These are phyloP conservation scores for Nicotiana otophora DNA, from an alignment of 257 asterid genomes.

Conservation along the genomic window DNA sequence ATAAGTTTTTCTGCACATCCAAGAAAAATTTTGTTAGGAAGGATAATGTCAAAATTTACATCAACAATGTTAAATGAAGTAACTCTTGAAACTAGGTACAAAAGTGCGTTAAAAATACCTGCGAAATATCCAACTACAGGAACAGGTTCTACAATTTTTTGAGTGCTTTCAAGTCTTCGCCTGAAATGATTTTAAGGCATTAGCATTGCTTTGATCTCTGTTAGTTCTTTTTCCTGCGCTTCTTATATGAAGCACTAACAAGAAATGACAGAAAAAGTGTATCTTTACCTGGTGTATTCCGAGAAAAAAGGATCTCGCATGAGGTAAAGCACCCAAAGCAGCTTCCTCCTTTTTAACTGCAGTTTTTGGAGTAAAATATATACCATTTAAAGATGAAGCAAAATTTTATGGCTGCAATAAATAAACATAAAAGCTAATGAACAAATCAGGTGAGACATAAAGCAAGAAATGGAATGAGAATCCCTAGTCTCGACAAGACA, in stretches of 20 bases:
- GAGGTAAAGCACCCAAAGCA: constrained; percentile 90
- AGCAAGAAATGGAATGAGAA: neutral
- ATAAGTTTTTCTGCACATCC: constrained; percentile 70
- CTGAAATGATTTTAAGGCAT: constrained; percentile 36
- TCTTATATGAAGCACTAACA: neutral
- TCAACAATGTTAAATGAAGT: neutral
- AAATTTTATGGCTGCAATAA: neutral
- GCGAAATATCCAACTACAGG: constrained; percentile 79
- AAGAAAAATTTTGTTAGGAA: neutral
- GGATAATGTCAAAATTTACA: neutral
- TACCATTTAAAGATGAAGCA: neutral
- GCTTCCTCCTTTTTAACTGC: constrained; percentile 80
- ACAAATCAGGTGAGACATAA: neutral
- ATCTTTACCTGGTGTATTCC: constrained; percentile 70
- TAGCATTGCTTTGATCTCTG: constrained; percentile 9
- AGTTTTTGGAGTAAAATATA: neutral
- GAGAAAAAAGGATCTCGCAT: constrained; percentile 96
- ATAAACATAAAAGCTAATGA: neutral
- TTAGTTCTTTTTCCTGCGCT: neutral
- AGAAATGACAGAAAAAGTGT: neutral
- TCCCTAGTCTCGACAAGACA: neutral
- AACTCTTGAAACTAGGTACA: neutral
- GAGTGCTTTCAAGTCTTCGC: constrained; percentile 64
- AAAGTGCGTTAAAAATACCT: constrained; percentile 33
- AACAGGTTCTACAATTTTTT: constrained; percentile 63